phyloP scores from a whole-genome alignment of 1,139 yeast genomes.

The Lodderomyces elongisporus region DNA sequence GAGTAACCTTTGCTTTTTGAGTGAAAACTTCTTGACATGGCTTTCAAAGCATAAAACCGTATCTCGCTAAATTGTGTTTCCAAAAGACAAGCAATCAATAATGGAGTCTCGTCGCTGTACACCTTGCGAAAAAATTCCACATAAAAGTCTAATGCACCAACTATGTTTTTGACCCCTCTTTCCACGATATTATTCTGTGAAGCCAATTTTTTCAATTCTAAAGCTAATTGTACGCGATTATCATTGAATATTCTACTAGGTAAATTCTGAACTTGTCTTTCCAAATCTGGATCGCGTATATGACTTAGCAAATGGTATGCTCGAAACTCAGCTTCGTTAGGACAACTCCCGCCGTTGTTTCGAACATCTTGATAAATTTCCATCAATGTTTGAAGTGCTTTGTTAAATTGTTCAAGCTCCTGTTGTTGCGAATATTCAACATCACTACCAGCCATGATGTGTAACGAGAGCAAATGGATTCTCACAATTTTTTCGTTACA shows the following conservation, averaged over 20 bases:
- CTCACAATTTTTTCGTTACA: conserved; percentile 92
- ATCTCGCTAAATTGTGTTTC: conserved; percentile 81
- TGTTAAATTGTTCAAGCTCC: conserved; percentile 90
- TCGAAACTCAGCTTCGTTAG: conserved; percentile 90
- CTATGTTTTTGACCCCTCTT: conserved; percentile 50
- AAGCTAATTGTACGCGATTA: conserved; percentile 62
- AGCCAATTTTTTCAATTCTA: conserved; percentile 59
- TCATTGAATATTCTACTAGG: conserved; percentile 56
- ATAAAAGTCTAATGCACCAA: conserved; percentile 61
- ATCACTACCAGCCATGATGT: conserved; percentile 78
- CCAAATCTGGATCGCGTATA: conserved; percentile 79
- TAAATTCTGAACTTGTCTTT: conserved; percentile 64
- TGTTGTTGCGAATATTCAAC: conserved; percentile 88
- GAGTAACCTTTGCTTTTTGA: conserved; percentile 65
- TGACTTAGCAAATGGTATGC: conserved; percentile 82
- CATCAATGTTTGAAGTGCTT: conserved; percentile 81
- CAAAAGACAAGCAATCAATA: conserved; percentile 65
- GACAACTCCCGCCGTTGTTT: conserved; percentile 60
- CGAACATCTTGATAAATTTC: conserved; percentile 85
- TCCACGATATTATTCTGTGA: conserved; percentile 62
- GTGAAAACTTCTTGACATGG: conserved; percentile 67
- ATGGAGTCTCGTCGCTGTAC: conserved; percentile 51
- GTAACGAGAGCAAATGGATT: conserved; percentile 76
- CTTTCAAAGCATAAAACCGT: conserved; percentile 67
- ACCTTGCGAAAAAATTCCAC: conserved; percentile 59